Evolutionary conservation across 2,329 filamentous ascomycete species (phyloP), one percentile per base, ranked within the genome.

Genomic region (Achaetomium macrosporum): DNA sequence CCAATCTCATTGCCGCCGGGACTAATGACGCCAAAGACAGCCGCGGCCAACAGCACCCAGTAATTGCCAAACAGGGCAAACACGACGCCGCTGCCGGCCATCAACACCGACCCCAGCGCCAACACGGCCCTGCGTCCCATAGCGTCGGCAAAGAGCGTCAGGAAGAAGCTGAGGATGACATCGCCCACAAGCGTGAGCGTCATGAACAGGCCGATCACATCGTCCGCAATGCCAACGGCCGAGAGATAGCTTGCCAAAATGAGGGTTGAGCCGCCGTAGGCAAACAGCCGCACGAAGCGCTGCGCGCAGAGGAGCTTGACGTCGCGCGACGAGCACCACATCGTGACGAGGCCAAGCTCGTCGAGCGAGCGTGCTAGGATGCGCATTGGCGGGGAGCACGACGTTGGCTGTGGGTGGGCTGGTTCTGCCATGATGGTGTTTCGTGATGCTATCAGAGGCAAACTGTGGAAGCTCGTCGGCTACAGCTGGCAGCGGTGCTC

Each of bases 1-100:
- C 83, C 84, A 62, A 86, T 84, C 59, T 87, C 84, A n/a, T 81
- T 77, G 8, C 83, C 83, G 2, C 71, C 82, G 0, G 81, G 76
- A 63, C 77, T 82, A 49, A 85, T 77, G 9, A 85, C 79, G 1
- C 82, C 82, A 3, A 83, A 67, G 4, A 84, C 73, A 1, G 80
- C 80, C 0, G 81, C 82, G 0, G 73, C 58, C 4, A 85, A 65
- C 5, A 85, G 67, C 13, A 82, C 65, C 79, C 81, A 84, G 58
- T 77, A 85, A 53, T 79, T 79, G 17, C 77, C 76, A 9, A 16
- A 15, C 54, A 73, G 75, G 1, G 75, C 50, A 63, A 85, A 84
- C 9, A 76, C 65, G 2, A 72, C 53, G 0, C 82, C 82, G 15
- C 78, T 80, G 1, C 70, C 50, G 6, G 75, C 71, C 82, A 85